Percentiles rank a stretch among this genome's conserved stretches.
These are phyloP conservation scores for Pseudocercospora musae DNA, from an alignment of 2,329 filamentous ascomycete species.

Conservation along the genomic window DNA sequence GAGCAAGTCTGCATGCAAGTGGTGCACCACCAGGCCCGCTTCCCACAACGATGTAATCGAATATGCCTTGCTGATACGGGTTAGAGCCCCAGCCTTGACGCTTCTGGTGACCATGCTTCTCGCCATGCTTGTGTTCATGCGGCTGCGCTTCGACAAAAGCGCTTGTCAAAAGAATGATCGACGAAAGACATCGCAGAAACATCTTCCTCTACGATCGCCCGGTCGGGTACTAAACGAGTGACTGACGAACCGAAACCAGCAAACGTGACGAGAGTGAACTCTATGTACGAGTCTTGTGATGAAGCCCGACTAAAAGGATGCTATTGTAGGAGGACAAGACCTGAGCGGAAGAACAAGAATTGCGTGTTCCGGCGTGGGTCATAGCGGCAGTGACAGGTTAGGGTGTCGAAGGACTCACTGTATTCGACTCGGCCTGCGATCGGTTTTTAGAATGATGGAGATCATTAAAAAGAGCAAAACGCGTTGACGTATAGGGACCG, in stretches of 20 bases:
- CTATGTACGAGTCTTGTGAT: not conserved
- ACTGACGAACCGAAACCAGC: not conserved
- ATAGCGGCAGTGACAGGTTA: not conserved
- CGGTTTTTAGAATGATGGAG: not conserved
- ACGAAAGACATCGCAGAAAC: not conserved
- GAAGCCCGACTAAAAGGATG: not conserved
- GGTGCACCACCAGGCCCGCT: conserved; percentile 59
- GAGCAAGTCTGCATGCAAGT: conserved; percentile 57
- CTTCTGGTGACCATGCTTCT: conserved; percentile 6
- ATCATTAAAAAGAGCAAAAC: not conserved
- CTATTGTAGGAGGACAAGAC: not conserved
- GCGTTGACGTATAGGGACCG: not conserved
- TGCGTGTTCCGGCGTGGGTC: not conserved
- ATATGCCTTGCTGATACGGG: conserved; percentile 9
- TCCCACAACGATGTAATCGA: conserved; percentile 60
- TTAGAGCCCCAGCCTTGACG: conserved; percentile 1
- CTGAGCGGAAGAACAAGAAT: not conserved
- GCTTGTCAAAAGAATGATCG: not conserved
- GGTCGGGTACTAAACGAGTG: not conserved
- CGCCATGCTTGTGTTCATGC: not conserved
- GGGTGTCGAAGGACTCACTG: not conserved
- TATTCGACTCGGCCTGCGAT: not conserved
- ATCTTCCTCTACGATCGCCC: not conserved
- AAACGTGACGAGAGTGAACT: not conserved
- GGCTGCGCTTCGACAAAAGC: not conserved